Evolutionary conservation across 176 grass and related monocot genomes (phyloP).

Genomic region (Saccharum officinarum): DNA sequence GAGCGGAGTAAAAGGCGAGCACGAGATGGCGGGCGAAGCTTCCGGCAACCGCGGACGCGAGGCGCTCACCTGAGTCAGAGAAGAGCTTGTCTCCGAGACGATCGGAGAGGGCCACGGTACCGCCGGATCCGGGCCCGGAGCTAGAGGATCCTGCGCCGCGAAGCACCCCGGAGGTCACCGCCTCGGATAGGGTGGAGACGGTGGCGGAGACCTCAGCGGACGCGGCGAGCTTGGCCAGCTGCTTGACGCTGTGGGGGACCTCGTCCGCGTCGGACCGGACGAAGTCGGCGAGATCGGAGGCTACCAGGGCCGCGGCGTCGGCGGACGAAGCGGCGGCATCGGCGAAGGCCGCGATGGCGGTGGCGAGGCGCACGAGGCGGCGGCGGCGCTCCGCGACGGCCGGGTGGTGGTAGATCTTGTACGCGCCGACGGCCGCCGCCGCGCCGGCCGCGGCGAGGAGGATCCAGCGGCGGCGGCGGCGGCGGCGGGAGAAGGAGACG

Average conservation of each 20-base stretch:
- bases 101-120: conserved; percentile 41
- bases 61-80: conserved; percentile 61
- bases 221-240: conserved; percentile 74
- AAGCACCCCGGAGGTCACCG: conserved; percentile 54
- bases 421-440: conserved; percentile 54
- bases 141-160: conserved; percentile 37
- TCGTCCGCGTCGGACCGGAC: conserved; percentile 74
- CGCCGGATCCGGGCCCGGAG: conserved; percentile 1
- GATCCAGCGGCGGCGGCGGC: conserved; percentile 62
- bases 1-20: conserved; percentile 43
- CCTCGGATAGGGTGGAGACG: conserved; percentile 63
- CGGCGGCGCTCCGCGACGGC: conserved; percentile 56
- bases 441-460: conserved; percentile 38
- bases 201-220: conserved; percentile 65
- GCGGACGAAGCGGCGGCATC: conserved; percentile 67
- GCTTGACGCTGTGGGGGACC: conserved; percentile 66
- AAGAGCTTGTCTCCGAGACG: conserved; percentile 84
- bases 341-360: conserved; percentile 49
- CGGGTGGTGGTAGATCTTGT: conserved; percentile 87
- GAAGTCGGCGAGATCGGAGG: conserved; percentile 72
- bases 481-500: conserved; percentile 48
- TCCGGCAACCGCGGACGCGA: conserved; percentile 66
- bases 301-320: conserved; percentile 59
- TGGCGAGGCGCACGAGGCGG: conserved; percentile 53
- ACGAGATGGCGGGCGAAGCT: conserved; percentile 78